A percentile compares a stretch with the other conserved stretches of the same genome.
phyloP scores from a whole-genome alignment of 2,329 filamentous ascomycete genomes.

The Dichotomopilus funicola region DNA sequence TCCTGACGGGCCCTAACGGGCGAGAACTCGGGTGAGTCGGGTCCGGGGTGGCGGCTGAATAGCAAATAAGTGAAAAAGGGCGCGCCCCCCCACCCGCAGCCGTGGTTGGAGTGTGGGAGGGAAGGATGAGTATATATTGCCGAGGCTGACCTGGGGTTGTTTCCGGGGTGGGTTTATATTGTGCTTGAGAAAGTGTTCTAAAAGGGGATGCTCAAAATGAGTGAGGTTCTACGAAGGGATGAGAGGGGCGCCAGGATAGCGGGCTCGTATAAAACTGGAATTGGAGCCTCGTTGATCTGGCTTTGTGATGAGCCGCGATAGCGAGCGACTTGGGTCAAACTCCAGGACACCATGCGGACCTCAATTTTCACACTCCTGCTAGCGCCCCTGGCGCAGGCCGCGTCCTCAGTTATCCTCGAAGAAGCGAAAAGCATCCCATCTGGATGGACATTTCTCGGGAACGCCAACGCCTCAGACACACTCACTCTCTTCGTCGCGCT shows the following conservation, averaged over 20 bases:
- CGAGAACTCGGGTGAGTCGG: background rate
- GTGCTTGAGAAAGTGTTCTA: too few species aligned
- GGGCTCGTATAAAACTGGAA: too few species aligned
- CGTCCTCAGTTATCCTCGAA: constrained; percentile 21
- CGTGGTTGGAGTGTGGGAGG: background rate
- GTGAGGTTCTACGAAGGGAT: too few species aligned
- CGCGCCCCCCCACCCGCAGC: background rate
- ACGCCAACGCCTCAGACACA: constrained; percentile 23
- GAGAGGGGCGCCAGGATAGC: too few species aligned
- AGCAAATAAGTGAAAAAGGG: background rate
- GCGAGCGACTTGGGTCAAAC: background rate
- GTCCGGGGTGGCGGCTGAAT: constrained; percentile 15
- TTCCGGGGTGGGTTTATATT: too few species aligned
- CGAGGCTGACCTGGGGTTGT: too few species aligned
- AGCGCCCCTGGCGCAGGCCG: constrained; percentile 8
- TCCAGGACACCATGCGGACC: constrained; percentile 12
- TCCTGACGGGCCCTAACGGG: too few species aligned
- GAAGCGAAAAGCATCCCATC: constrained; percentile 19
- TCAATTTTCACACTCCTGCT: constrained; percentile 10
- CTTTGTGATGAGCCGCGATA: too few species aligned
- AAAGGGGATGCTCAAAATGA: too few species aligned
- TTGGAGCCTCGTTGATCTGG: too few species aligned
- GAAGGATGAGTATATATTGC: too few species aligned
- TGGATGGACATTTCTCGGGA: constrained; percentile 25
- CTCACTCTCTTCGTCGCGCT: constrained; percentile 27